phyloP scores from a whole-genome alignment of 2,329 filamentous ascomycete species.

The Clonostachys rhizophaga region DNA sequence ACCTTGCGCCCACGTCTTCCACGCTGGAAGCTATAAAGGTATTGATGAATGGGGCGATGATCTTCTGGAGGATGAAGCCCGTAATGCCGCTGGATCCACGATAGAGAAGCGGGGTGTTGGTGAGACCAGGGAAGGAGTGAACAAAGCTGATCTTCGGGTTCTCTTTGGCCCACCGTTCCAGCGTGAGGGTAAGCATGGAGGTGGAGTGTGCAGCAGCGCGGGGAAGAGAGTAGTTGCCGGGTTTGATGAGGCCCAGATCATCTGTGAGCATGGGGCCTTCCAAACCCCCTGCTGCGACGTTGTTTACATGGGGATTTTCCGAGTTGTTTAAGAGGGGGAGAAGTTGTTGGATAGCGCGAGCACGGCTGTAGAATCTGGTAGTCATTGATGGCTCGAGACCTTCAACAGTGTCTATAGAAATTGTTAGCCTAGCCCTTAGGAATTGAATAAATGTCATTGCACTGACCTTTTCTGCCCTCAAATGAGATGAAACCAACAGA shows the following conservation, averaged over 20 bases:
- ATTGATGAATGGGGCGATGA: too few species aligned
- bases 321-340: conserved; percentile 43
- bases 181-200: conserved; percentile 39
- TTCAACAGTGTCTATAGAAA: conserved; percentile 24
- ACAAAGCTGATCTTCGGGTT: conserved; percentile 32
- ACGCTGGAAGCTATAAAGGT: too few species aligned
- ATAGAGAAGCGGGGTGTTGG: conserved; percentile 11
- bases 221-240: conserved; percentile 19
- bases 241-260: conserved; percentile 36
- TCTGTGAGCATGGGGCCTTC: conserved; percentile 38
- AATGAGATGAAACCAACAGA: conserved; percentile 24
- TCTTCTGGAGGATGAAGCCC: not conserved
- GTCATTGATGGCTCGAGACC: conserved; percentile 46
- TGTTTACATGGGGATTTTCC: conserved; percentile 38
- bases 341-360: conserved; percentile 50
- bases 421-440: too few species aligned
- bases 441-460: not conserved
- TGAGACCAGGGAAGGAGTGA: conserved; percentile 23
- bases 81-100: conserved; percentile 10
- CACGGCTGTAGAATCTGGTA: conserved; percentile 52
- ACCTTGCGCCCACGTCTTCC: conserved; percentile 11
- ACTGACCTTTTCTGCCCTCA: conserved; percentile 21
- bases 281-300: conserved; percentile 40
- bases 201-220: conserved; percentile 37
- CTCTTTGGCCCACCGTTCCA: conserved; percentile 38